Base-by-base conservation (phyloP, 2,329 filamentous ascomycete genomes). In the Neopestalotiopsis rosae region DNA sequence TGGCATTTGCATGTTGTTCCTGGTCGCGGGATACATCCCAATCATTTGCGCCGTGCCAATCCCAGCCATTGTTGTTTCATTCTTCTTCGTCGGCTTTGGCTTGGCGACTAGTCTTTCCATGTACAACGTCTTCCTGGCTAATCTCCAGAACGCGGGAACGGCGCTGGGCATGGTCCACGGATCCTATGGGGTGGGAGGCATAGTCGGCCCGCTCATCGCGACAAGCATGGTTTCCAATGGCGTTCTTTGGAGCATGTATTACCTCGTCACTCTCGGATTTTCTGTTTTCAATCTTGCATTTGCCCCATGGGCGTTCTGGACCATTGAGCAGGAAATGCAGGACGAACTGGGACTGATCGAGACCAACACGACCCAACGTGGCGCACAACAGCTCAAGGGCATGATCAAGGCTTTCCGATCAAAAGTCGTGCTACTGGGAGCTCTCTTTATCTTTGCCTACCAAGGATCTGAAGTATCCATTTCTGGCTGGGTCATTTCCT, bases 401-500 rank as follows among this genome's bases (percentile, higher is more conserved):
- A 84, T 88, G 83, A 74, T 86, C 62, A 71, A 86, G 75, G 82
- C 83, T 70, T 78, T 87, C 77, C 80, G 83, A 79, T 75, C 84
- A 82, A 77, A 88, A 40, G 85, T 90, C 4, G 93, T 94, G 0
- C 80, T 96, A 1, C 85, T 96, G 0, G 92, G 93, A 3, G 91
- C 93, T 0, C 79, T 94, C 10, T 96, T 96, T 83, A 92, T 96
- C 78, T 96, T 97, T 78, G 89, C 90, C 32, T 97, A 97, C 79
- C 93, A 96, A 79, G 94, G 93, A 42, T 91, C 92, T 45, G 94
- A 97, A 80, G 93, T 97, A 17, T 91, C 90, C 14, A 93, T 95
- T 72, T 93, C 91, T 0, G 93, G 94, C 66, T 97, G 94, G 94
- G 91, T 95, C 63, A 94, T 95, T 71, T 94, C 92, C 2, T 97